These are phyloP conservation scores for Eustoma russellianum DNA, from an alignment of 257 asterid species.

Conservation along the genomic window DNA sequence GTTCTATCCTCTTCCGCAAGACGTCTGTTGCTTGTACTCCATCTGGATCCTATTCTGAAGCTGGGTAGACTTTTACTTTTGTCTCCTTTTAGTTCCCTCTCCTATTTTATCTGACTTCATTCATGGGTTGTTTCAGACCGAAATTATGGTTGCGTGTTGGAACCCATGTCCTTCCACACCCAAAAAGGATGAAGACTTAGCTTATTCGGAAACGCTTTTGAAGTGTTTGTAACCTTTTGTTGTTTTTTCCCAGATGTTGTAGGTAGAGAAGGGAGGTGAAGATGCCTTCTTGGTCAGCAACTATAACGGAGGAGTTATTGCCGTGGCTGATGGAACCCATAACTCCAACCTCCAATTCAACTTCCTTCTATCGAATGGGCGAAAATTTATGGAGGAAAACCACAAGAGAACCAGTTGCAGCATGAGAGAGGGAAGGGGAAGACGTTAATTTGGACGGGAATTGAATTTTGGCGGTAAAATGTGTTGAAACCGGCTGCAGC, in stretches of 20 bases:
- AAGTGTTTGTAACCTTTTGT: not conserved
- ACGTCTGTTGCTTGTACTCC: slow-evolving; percentile 20
- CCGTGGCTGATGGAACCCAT: slow-evolving; percentile 97
- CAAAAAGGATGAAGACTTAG: slow-evolving; percentile 44
- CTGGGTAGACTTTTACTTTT: slow-evolving; percentile 14
- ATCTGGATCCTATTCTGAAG: slow-evolving; percentile 20
- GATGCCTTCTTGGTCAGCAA: slow-evolving; percentile 74
- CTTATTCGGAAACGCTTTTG: too few species aligned
- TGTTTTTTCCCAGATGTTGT: not conserved
- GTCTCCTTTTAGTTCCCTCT: not conserved
- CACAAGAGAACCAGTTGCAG: too few species aligned
- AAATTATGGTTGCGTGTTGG: slow-evolving; percentile 56
- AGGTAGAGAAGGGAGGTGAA: slow-evolving; percentile 91
- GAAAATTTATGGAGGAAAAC: too few species aligned
- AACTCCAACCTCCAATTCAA: too few species aligned
- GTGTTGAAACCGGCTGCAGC: too few species aligned
- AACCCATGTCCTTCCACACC: slow-evolving; percentile 72
- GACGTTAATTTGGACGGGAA: too few species aligned
- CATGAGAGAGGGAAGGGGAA: too few species aligned
- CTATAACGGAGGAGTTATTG: slow-evolving; percentile 63
- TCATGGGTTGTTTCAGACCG: slow-evolving; percentile 28
- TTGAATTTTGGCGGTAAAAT: too few species aligned
- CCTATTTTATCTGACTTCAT: not conserved
- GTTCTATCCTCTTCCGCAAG: slow-evolving; percentile 3
- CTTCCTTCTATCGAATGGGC: too few species aligned